Base-by-base conservation (phyloP, 371 early-diverging fungal species). In the Coemansia sp. region DNA sequence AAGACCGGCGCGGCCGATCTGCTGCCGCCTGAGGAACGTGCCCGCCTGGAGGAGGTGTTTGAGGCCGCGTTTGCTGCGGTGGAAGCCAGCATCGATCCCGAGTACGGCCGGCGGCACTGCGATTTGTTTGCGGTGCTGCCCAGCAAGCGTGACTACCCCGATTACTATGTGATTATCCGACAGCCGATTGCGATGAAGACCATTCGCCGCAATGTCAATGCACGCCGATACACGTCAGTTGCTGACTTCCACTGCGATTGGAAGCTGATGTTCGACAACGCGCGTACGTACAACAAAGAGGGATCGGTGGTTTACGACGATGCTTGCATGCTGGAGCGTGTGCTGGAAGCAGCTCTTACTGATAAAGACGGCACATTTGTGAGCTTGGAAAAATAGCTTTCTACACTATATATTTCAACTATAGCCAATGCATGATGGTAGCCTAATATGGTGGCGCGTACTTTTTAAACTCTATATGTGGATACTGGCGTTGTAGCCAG, bases 241-340 rank as follows among this genome's bases (percentile, higher is more conserved):
- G 47, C 50, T 4, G 63, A 67, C 55, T 76, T 77, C 59, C 65
- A 77, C 58, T 51, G 51, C 42, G 77, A 77, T 63, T 77, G 77
- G 77, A 87, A 76, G 78, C 66, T 89, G 87, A 92, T 93, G 92
- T 90, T 90, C 72, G 77, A 86, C 65, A 93, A 93, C 67, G 93
- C 93, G 5, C 79, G 85, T 39, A 84, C 75, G 40, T 93, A 58
- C 70, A 93, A 93, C 66, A 87, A 86, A 73, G 92, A 91, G 60
- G 90, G 86, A 10, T 90, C 90, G 20, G 70, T 83, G 76, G 92
- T 93, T 6, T 92, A 91, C 68, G 79, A 84, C 31, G 92, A 93
- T 70, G 91, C 93, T 3, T 81, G 84, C 59, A 80, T 70, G 53
- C 66, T 77, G 77, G 76, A 88, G 45, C 45, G 16, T 3, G n/a